Conservation (phyloP, 352 stramenopile species). For the Achlya hypogyna region DNA sequence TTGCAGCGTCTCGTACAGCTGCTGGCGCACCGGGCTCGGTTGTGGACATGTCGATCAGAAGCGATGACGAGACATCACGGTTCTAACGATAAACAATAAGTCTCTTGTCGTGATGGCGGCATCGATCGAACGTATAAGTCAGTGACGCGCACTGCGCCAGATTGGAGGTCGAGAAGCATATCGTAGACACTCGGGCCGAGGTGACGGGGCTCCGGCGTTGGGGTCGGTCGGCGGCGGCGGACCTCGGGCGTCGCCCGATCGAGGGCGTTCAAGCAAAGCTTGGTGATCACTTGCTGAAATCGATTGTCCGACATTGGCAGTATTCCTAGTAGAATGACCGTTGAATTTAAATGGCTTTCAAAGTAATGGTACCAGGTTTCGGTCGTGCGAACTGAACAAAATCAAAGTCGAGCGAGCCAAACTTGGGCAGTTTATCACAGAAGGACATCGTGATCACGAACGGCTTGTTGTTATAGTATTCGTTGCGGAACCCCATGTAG, state of each 20-base stretch:
- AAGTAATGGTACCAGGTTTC: slow-evolving; percentile 11
- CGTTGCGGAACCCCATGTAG: slow-evolving; percentile 70
- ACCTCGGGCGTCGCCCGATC: background rate
- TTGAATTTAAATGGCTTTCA: background rate
- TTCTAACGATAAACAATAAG: background rate
- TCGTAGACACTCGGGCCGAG: background rate
- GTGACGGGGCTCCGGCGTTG: background rate
- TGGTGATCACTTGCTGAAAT: slow-evolving; percentile 48
- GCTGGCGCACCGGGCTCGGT: background rate
- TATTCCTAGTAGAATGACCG: background rate
- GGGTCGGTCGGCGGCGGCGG: background rate
- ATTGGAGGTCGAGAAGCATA: slow-evolving; percentile 5
- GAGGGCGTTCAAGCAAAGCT: slow-evolving; percentile 6
- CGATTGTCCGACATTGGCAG: slow-evolving; percentile 47
- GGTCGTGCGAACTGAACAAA: slow-evolving; percentile 47
- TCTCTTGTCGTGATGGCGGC: background rate
- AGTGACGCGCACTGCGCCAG: background rate
- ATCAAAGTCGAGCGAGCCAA: slow-evolving; percentile 64
- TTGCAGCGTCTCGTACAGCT: background rate
- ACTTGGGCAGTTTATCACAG: slow-evolving; percentile 48
- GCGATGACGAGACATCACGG: background rate
- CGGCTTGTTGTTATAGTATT: slow-evolving; percentile 56
- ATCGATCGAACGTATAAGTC: background rate
- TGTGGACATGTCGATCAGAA: background rate
- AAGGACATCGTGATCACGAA: slow-evolving; percentile 46